A percentile compares a stretch with the other conserved stretches of the same genome.
These are phyloP conservation scores for Xylaria sp. DNA, from an alignment of 2,329 filamentous ascomycete species.

Conservation along the genomic window DNA sequence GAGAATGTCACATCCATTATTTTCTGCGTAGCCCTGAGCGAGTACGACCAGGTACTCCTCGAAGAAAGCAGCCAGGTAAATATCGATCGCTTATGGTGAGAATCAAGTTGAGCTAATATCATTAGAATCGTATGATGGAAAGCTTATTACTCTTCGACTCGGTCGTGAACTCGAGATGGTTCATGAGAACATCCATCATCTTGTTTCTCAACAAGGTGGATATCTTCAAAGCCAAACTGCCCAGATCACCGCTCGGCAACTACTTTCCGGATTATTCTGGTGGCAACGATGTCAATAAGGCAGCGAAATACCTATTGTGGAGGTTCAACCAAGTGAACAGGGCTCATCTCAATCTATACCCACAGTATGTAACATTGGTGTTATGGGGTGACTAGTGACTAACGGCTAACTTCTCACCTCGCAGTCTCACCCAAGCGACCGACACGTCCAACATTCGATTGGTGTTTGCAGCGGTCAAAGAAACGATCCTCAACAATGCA, in stretches of 20 bases:
- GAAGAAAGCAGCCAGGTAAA: constrained; percentile 96
- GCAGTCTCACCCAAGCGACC: constrained; percentile 94
- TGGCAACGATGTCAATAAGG: constrained; percentile 96
- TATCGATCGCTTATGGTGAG: constrained; percentile 8
- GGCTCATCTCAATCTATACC: constrained; percentile 94
- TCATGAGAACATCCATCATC: constrained; percentile 98
- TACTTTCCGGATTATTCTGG: constrained; percentile 99
- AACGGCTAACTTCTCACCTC: constrained; percentile 35
- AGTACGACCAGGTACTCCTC: constrained; percentile 95
- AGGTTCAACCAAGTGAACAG: constrained; percentile 98
- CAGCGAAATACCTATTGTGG: constrained; percentile 97
- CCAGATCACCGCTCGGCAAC: constrained; percentile 84
- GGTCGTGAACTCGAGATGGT: constrained; percentile 98
- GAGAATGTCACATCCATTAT: constrained; percentile 99
- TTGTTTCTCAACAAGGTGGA: constrained; percentile 99
- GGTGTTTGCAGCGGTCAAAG: constrained; percentile 97
- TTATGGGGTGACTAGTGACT: constrained; percentile 20
- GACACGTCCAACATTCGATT: constrained; percentile 98
- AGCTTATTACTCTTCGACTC: constrained; percentile 95
- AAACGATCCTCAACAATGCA: constrained; percentile 97
- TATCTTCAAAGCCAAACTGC: constrained; percentile 93
- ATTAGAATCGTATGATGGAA: constrained; percentile 98
- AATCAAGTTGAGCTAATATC: neutral
- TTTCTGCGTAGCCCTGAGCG: constrained; percentile 96
- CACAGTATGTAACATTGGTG: constrained; percentile 73